Base-by-base conservation (phyloP, 148 eudicot species). In the Camellia lanceoleosa region DNA sequence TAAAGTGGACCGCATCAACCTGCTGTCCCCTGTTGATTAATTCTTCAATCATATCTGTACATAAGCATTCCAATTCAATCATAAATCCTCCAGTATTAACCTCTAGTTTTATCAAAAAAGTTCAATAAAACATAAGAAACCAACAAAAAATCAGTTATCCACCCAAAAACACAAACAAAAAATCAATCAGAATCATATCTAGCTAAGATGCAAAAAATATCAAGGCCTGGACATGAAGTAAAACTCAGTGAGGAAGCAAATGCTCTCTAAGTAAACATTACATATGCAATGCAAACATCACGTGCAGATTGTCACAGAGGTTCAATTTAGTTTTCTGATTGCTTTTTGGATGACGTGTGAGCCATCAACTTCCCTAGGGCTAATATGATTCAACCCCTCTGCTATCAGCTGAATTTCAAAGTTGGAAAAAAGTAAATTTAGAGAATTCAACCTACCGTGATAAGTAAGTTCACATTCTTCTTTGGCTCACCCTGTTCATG, bases 1-100 rank as follows among this genome's bases (percentile, higher is more conserved):
- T 90, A 76, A 94, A 92, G 86, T 94, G 98, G 79, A 94, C 95
- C 68, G 98, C 98, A 87, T 94, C 98, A 84, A 94, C 98, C 84
- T 92, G 98, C 76, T 94, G 98, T 75, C 98, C 97, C 87, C 89
- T 87, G 84, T 95, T 90, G 61, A 94, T 94, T 67, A 94, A 82
- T 83, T 94, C 98, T 86, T 94, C 97, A 74, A 92, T 94, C 97
- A 94, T 91, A 73, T 91, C 98, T 94, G 87, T 78, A 81, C 19
- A 71, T 3, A 65, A 77, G 55, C 20, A 77, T 23, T 49, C 20
- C 14, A 77, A 52, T 11, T 7, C 30, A 46, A 60, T 62, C 14
- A 61, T 43, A 2, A 20, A 61, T 65, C 18, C 51, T 60, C 20
- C 43, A 12, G 19, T 12, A 52, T n/a, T 46, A 46, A 18, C 38